Evolutionary conservation across 192 early-diverging fungal species (phyloP), one percentile per base, ranked within the genome.

Genomic region (Mortierella antarctica): DNA sequence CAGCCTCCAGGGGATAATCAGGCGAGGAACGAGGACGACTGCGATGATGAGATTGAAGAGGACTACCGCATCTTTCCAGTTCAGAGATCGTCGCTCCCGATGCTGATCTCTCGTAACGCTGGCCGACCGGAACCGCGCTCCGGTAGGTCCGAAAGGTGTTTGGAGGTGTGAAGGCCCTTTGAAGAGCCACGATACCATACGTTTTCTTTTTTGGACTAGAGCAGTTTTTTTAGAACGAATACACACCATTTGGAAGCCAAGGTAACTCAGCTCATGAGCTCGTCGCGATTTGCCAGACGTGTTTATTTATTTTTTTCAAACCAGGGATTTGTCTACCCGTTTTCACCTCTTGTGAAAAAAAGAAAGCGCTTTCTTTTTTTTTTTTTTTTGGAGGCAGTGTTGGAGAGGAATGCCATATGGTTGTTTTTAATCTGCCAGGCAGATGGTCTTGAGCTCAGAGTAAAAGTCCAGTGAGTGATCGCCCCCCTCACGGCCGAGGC

Each of bases 401-500:
- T 51, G 50, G 50, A 15, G 12, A n/a, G 31, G 31, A 21, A n/a
- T 62, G 9, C 52, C 39, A 58, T 31, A 31, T 14, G 4, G 14
- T 6, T 3, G 23, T 10, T 48, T 49, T 74, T 54, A 85, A 64
- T 83, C 76, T 5, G 82, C 84, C 14, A 86, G 57, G 62, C 85
- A 86, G 57, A 88, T 85, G 9, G 85, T 76, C 70, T 88, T 88
- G 41, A 62, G 76, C 70, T 93, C 90, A 11, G 89, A 88, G 74
- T 88, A 94, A 71, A 94, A 94, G 44, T 92, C 88, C 7, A 88
- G 66, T 46, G 86, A 89, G 73, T 91, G 89, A 10, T 84, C 79
- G 12, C 84, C 87, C n/a, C 91, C 90, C 61, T 94, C 93, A 47
- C 92, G 84, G 23, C 90, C 89, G 46, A 92, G 62, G 5, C 91